Evolutionary conservation across 2,329 filamentous ascomycete species (phyloP).

Genomic region (Ceratocystis diversiconidia): DNA sequence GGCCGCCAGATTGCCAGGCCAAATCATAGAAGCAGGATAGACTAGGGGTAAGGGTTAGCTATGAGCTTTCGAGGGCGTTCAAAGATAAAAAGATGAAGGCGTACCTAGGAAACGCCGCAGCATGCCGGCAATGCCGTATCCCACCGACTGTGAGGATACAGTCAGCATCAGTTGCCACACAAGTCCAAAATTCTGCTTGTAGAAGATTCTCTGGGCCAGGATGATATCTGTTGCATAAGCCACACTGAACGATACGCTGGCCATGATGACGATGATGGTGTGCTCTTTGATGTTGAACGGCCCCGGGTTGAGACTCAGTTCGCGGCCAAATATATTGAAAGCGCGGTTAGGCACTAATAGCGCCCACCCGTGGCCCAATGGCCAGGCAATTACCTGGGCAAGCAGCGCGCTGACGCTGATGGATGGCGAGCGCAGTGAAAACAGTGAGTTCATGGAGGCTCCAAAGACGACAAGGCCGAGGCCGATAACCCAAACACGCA

Average conservation of each 20-base stretch:
- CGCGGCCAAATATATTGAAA: conserved; percentile 38
- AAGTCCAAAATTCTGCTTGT: conserved; percentile 54
- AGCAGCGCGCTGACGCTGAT: conserved; percentile 48
- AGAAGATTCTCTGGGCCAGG: conserved; percentile 56
- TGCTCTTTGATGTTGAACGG: conserved; percentile 61
- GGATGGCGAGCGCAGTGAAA: conserved; percentile 46
- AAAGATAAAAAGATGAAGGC: conserved; percentile 17
- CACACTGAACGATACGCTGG: conserved; percentile 53
- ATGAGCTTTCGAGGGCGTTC: background rate
- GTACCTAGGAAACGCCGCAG: conserved; percentile 48
- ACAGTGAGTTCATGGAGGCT: conserved; percentile 48
- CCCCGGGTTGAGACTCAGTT: conserved; percentile 48
- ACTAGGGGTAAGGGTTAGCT: conserved; percentile 26
- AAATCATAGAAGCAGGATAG: conserved; percentile 58
- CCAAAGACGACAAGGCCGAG: conserved; percentile 41
- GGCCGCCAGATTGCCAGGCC: conserved; percentile 53
- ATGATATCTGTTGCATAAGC: conserved; percentile 65
- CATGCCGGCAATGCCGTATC: conserved; percentile 55
- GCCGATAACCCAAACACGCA: conserved; percentile 51
- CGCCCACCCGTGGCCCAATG: conserved; percentile 48
- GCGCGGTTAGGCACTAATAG: conserved; percentile 36
- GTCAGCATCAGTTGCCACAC: conserved; percentile 51
- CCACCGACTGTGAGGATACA: conserved; percentile 54
- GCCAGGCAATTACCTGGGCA: conserved; percentile 50
- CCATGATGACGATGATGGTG: conserved; percentile 54